Base-by-base conservation (phyloP, 2,329 filamentous ascomycete genomes). In the Dactylonectria estremocensis region DNA sequence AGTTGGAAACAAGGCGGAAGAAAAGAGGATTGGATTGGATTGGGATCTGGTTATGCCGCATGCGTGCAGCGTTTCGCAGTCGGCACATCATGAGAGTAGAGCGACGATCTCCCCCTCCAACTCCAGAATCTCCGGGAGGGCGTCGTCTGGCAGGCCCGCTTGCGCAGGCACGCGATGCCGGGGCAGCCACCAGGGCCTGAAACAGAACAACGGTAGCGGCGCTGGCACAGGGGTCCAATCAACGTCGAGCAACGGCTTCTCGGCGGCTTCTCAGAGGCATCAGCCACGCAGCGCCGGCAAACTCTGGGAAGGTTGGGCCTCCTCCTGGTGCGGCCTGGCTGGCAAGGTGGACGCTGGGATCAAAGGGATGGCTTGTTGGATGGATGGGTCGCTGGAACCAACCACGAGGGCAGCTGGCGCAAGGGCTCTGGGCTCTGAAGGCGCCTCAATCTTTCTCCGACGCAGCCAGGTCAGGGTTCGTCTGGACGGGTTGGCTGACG, bases 161-260 rank as follows among this genome's bases (percentile, higher is more conserved):
- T 61, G 58, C 50, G 66, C 55, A 71, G 68, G 65, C 66, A 74
- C 65, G 54, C 61, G 65, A 49, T 3, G 58, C 60, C 53, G 52
- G 53, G 57, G 35, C 50, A 18, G 35, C 50, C 58, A 64, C 66
- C 58, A 64, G 67, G 72, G 57, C 70, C 73, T 75, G 73, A 75
- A 75, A 75, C 73, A 74, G 69, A 69, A 66, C 58, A 67, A 67
- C 57, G 60, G 63, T 57, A 68, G 72, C 60, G 68, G 59, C 31
- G 31, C 61, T 49, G 50, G 67, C 35, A 58, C 60, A 69, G 58
- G 43, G 55, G 43, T 46, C 67, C 67, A 71, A 71, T 68, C 54
- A 65, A 33, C 48, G 49, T 43, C 40, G 22, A 45, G 37, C 35
- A 49, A 33, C 43, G 61, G 57, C 61, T 69, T 66, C 59, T 40